Percentiles rank a stretch among this genome's conserved stretches.
Evolutionary conservation across 805 yeast genomes (phyloP).

Genomic region (Wickerhamiella kazuoi): DNA sequence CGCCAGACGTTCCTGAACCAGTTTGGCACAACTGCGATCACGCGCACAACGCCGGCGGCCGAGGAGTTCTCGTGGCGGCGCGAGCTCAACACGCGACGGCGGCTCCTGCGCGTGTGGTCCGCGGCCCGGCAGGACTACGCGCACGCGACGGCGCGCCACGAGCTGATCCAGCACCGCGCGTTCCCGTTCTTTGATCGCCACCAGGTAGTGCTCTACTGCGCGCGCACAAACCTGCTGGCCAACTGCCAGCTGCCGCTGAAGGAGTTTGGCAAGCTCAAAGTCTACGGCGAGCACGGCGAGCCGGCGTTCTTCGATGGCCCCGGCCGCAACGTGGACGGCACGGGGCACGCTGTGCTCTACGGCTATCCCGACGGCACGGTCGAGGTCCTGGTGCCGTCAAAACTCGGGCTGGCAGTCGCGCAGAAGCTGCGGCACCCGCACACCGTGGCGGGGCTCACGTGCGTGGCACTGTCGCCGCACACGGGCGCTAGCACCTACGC

Average conservation of each 20-base stretch:
- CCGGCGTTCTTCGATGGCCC: not conserved
- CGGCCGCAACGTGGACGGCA: not conserved
- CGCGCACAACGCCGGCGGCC: conserved; percentile 8
- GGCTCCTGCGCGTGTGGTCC: not conserved
- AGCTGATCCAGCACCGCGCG: not conserved
- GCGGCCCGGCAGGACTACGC: not conserved
- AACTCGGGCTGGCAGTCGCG: not conserved
- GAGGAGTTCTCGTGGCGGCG: not conserved
- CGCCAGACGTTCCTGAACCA: conserved; percentile 12
- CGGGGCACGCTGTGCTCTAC: not conserved
- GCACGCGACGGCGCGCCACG: not conserved
- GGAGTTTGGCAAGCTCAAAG: not conserved
- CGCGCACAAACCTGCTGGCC: not conserved
- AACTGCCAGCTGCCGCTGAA: not conserved
- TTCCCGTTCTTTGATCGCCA: not conserved
- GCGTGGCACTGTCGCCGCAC: not conserved
- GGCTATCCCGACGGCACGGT: not conserved
- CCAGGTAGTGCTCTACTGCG: not conserved
- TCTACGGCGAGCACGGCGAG: not conserved
- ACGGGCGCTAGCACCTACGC: not conserved
- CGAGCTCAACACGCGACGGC: not conserved
- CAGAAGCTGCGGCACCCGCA: not conserved
- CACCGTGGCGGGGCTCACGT: not conserved
- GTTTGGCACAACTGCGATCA: conserved; percentile 13
- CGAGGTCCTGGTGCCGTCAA: not conserved